Evolutionary conservation across 2,329 filamentous ascomycete species (phyloP), one percentile per base, ranked within the genome.

Genomic region (Neofusicoccum parvum): DNA sequence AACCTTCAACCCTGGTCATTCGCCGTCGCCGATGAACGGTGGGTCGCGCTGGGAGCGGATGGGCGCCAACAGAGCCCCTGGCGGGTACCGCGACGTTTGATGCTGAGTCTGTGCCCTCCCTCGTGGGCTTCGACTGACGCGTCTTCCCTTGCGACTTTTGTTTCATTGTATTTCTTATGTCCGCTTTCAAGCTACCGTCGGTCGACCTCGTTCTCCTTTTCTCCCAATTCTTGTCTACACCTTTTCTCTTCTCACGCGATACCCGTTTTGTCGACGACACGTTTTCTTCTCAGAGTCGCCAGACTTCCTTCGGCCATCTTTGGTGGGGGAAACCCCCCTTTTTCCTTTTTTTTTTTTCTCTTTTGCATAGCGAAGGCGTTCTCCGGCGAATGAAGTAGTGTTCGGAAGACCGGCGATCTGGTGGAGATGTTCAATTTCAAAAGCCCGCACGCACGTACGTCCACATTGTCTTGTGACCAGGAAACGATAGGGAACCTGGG

Each of bases 301-400:
- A 27, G 43, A 37, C 43, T 48, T 60, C 32, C 15, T 45, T 45
- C n/a, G n/a, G 43, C 41, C 32, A 36, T 45, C 23, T 46, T 46
- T 60, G 41, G 41, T 15, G 54, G 54, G 23, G 1, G 27, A 32
- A 32, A 5, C 15, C 36, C 23, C 23, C 43, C 34, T 45, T 45
- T 39, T 15, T 17, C 41, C 41, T n/a, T 46, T 46, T 46, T 37
- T n/a, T 46, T 46, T 46, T 37, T 23, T 48, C 14, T 27, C n/a
- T 34, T 60, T 48, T 59, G 56, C 56, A 59, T 59, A 59, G 54
- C 56, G 56, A 59, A 48, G 56, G 56, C 56, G 56, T 59, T 59
- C 20, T 59, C 56, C 56, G 56, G 56, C 56, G 41, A 23, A 48
- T 23, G 12, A 5, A 41, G 37, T 15, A 17, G 56, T 59, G 23